Evolutionary conservation across 2,329 filamentous ascomycete species (phyloP).

Genomic region (Leptosphaerulina australis): DNA sequence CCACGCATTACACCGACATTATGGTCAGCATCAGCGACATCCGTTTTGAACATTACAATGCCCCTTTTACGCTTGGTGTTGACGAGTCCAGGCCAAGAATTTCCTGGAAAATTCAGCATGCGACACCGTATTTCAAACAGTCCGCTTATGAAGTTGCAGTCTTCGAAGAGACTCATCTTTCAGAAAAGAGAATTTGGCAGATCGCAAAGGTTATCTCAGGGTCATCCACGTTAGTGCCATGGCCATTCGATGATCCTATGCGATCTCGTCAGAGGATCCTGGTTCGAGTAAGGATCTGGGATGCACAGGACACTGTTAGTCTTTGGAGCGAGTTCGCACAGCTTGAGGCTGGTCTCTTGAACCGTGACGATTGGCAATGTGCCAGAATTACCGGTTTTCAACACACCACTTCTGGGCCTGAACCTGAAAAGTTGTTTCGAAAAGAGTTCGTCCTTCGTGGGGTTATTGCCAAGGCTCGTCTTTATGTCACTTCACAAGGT

Average conservation of each 20-base stretch:
- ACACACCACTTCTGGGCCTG: not conserved
- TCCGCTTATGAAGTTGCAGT: not conserved
- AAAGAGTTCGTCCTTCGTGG: too few species aligned
- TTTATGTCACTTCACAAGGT: constrained; percentile 2
- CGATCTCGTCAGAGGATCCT: not conserved
- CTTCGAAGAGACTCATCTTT: not conserved
- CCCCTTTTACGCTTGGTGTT: not conserved
- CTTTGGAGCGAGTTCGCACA: not conserved
- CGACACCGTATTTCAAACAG: not conserved
- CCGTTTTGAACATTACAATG: not conserved
- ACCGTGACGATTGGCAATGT: not conserved
- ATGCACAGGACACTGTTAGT: not conserved
- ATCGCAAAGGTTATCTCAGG: too few species aligned
- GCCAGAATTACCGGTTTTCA: not conserved
- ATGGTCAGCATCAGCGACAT: not conserved
- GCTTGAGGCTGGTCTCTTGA: not conserved
- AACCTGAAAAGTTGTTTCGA: not conserved
- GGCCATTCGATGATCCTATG: too few species aligned
- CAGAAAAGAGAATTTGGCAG: not conserved
- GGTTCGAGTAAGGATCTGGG: not conserved
- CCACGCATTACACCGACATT: not conserved
- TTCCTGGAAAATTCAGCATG: not conserved
- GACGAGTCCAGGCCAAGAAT: not conserved
- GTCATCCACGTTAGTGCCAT: too few species aligned
- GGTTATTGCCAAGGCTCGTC: too few species aligned